Conservation (phyloP, 2,329 filamentous ascomycete genomes). For the Apiospora malaysiana region DNA sequence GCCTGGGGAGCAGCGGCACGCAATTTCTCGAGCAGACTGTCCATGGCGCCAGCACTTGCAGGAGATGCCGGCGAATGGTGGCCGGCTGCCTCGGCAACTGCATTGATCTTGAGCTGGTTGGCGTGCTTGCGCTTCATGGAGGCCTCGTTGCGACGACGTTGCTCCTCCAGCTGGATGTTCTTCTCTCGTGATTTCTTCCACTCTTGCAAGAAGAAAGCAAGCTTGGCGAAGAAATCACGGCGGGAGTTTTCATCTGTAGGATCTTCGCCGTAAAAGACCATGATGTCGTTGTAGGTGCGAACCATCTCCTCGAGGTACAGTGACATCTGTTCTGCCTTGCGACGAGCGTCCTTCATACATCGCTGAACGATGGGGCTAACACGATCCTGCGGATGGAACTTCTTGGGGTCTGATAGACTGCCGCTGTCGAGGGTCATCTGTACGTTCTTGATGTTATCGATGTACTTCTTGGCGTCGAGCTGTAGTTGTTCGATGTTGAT, state of each 20-base stretch:
- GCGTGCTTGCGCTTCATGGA: constrained; percentile 90
- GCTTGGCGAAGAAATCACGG: constrained; percentile 92
- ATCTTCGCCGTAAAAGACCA: constrained; percentile 96
- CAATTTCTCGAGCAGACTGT: constrained; percentile 91
- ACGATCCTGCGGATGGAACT: constrained; percentile 96
- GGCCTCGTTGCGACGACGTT: constrained; percentile 82
- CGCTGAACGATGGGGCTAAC: constrained; percentile 90
- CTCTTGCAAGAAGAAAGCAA: constrained; percentile 86
- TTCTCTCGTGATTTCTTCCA: constrained; percentile 98
- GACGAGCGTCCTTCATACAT: constrained; percentile 93
- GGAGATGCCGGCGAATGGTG: constrained; percentile 65
- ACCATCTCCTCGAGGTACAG: constrained; percentile 93
- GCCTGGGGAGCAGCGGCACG: constrained; percentile 90
- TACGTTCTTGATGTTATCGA: constrained; percentile 92
- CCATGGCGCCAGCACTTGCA: constrained; percentile 87
- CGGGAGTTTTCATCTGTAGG: constrained; percentile 89
- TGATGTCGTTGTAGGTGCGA: constrained; percentile 90
- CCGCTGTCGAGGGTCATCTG: constrained; percentile 91
- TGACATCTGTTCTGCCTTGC: constrained; percentile 95
- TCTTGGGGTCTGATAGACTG: constrained; percentile 94
- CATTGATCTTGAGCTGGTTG: constrained; percentile 65
- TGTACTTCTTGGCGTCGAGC: constrained; percentile 86
- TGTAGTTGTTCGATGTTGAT: constrained; percentile 94
- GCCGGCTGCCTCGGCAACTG: constrained; percentile 47
- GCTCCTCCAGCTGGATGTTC: constrained; percentile 85